These are phyloP conservation scores for Phaffia australis DNA, from an alignment of 768 basidiomycete genomes.

Conservation along the genomic window DNA sequence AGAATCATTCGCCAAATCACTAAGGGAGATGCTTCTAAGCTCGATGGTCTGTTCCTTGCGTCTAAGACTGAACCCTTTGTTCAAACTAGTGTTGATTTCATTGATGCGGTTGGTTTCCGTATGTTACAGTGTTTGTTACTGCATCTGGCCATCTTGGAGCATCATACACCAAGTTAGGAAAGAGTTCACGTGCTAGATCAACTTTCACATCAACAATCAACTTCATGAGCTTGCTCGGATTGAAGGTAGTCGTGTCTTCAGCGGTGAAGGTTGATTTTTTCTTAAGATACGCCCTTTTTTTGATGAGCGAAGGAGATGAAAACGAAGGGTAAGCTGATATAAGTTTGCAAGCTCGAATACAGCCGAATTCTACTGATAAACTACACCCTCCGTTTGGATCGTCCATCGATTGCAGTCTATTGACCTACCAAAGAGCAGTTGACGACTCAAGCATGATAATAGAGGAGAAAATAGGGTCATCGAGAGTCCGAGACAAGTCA, in stretches of 20 bases:
- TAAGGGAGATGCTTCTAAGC: conserved; percentile 41
- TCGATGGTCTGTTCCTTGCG: conserved; percentile 40
- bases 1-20: conserved; percentile 55
- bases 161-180: conserved; percentile 71
- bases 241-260: conserved; percentile 41
- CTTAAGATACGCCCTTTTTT: conserved; percentile 56
- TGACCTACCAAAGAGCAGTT: conserved; percentile 22
- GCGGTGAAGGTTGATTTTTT: conserved; percentile 50
- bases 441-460: conserved; percentile 19
- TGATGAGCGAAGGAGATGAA: conserved; percentile 53
- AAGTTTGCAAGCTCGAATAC: too few relatives aligned
- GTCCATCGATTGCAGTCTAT: conserved; percentile 30
- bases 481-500: background rate
- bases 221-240: conserved; percentile 37
- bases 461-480: conserved; percentile 12
- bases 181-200: conserved; percentile 51
- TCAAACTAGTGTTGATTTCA: background rate
- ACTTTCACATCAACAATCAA: conserved; percentile 55
- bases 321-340: conserved; percentile 48
- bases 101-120: background rate
- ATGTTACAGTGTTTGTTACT: conserved; percentile 48
- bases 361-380: conserved; percentile 8
- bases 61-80: conserved; percentile 1
- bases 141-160: conserved; percentile 62
- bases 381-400: too few relatives aligned